Percentiles rank a stretch among this genome's conserved stretches.
These are phyloP conservation scores for Fusarium sp. DNA, from an alignment of 2,329 filamentous ascomycete genomes.

Conservation along the genomic window DNA sequence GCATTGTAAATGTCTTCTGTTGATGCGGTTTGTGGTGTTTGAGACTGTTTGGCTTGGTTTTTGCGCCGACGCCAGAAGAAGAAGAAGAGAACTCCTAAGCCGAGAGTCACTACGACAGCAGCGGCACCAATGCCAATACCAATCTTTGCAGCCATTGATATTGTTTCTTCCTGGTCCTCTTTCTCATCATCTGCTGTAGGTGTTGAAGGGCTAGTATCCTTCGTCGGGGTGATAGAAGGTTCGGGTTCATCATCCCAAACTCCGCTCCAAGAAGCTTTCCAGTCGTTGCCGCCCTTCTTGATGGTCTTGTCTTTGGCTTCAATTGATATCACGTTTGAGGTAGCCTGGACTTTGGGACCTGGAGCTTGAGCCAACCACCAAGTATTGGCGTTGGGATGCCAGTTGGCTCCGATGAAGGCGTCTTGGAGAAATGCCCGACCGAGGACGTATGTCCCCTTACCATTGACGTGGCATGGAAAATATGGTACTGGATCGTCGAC, in stretches of 20 bases:
- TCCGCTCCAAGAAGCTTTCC: slow-evolving; percentile 33
- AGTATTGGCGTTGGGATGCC: slow-evolving; percentile 43
- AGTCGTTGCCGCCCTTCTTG: slow-evolving; percentile 27
- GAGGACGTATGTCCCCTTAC: slow-evolving; percentile 49
- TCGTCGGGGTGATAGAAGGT: neutral
- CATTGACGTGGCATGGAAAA: slow-evolving; percentile 58
- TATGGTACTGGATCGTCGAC: neutral
- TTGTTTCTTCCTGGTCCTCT: neutral
- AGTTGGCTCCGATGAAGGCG: slow-evolving; percentile 61
- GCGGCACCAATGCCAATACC: neutral
- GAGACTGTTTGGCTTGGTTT: neutral
- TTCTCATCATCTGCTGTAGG: neutral
- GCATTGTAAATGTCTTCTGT: neutral
- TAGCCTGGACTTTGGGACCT: slow-evolving; percentile 14
- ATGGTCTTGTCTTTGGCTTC: slow-evolving; percentile 7
- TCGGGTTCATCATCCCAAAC: slow-evolving; percentile 15
- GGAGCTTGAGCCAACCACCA: slow-evolving; percentile 41
- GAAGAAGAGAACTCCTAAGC: neutral
- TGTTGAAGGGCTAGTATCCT: neutral
- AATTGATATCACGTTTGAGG: slow-evolving; percentile 7
- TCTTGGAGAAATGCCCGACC: slow-evolving; percentile 62
- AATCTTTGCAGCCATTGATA: neutral
- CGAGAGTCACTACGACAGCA: neutral
- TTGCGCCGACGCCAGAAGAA: neutral
- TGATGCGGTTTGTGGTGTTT: neutral